These are phyloP conservation scores for Fusarium poae DNA, from an alignment of 2,329 filamentous ascomycete genomes.

Conservation along the genomic window DNA sequence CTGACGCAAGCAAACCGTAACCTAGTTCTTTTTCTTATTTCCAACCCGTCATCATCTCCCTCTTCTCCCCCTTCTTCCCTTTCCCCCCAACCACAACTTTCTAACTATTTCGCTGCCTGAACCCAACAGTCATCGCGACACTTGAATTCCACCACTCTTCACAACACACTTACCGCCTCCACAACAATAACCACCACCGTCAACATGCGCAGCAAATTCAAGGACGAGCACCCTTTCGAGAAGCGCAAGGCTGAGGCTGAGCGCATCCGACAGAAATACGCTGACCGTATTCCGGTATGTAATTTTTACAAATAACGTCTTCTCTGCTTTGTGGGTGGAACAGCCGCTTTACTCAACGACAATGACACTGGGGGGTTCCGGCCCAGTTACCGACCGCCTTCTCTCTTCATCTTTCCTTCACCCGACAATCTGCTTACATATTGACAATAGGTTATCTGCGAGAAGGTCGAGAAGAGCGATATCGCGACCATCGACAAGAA, in stretches of 20 bases:
- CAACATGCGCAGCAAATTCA: slow-evolving; percentile 99
- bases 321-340: slow-evolving; percentile 2
- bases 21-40: slow-evolving; percentile 41
- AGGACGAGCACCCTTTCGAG: slow-evolving; percentile 99
- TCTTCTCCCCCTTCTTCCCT: slow-evolving; percentile 22
- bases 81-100: slow-evolving; percentile 3
- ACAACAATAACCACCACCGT: slow-evolving; percentile 51
- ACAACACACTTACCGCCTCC: slow-evolving; percentile 37
- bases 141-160: slow-evolving; percentile 20
- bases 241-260: slow-evolving; percentile 99
- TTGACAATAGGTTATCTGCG: slow-evolving; percentile 88
- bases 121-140: slow-evolving; percentile 22
- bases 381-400: slow-evolving; percentile 43
- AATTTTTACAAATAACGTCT: slow-evolving; percentile 24
- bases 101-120: slow-evolving; percentile 3
- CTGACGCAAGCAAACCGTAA: slow-evolving; percentile 50
- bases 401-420: slow-evolving; percentile 2
- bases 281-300: slow-evolving; percentile 96
- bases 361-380: slow-evolving; percentile 7
- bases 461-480: slow-evolving; percentile 99
- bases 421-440: slow-evolving; percentile 82
- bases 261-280: slow-evolving; percentile 98
- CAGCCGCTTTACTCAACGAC: background rate
- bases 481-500: slow-evolving; percentile 99
- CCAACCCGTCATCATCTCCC: slow-evolving; percentile 36